Evolutionary conservation across 1,284 basidiomycete genomes (phyloP), one percentile per base, ranked within the genome.

Genomic region (Ustilago vetiveriae): DNA sequence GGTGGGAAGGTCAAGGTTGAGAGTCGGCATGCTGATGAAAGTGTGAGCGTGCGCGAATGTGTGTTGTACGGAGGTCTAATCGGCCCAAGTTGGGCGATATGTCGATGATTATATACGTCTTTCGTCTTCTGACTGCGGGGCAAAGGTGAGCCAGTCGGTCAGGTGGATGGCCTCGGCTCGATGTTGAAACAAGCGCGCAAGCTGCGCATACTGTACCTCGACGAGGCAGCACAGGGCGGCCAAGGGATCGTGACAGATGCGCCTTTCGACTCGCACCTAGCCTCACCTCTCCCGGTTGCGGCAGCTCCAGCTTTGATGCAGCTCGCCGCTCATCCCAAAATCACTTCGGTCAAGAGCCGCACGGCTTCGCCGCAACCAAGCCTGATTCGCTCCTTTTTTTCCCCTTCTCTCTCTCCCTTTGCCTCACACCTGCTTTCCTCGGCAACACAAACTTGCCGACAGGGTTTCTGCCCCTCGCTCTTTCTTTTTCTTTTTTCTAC

Each of bases 1-100:
- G 38, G 58, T 70, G 47, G 76, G 78, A 71, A 83, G 81, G 45
- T 74, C 68, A 48, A 83, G 79, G 43, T 69, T 73, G 46, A 82
- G 44, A 36, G 54, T 75, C 6, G 74, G 69, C 69, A 72, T 72
- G 30, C 14, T 64, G 29, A 57, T 16, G 7, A 17, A 16, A 16
- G 44, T 42, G 21, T 21, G 4, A 36, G 29, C 19, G 23, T 24
- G 36, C 23, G 45, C 19, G 40, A 29, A 26, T 26, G 19, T 50
- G 30, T 26, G 22, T 4, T 35, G 33, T 16, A 35, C 16, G 33
- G 33, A 11, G 10, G 33, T 11, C 13, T 13, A 6, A 35, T 35
- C 16, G 33, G n/a, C n/a, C 33, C 6, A 35, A 35, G 33, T n/a
- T 29, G n/a, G 29, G 29, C 14, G 13, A 35, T n/a, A 6, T 16